Base-by-base conservation (phyloP, 495 filamentous ascomycete genomes). In the Daldinia childiae region DNA sequence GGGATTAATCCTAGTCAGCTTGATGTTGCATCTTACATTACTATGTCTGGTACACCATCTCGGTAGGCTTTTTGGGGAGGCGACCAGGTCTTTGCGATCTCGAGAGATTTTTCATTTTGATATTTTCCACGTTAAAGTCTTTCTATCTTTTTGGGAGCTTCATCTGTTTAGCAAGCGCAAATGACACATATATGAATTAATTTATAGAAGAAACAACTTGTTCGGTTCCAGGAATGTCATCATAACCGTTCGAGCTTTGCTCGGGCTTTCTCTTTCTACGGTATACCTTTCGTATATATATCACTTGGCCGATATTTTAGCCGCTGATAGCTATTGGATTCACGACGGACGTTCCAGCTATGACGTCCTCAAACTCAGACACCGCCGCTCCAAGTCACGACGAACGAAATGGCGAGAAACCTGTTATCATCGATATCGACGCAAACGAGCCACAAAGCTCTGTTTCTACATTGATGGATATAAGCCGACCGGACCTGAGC, bases 401-500 rank as follows among this genome's bases (percentile, higher is more conserved):
- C 32, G 65, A 66, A 50, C 61, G 9, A 48, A 43, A 51, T 27
- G 26, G 14, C 29, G 66, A 74, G 38, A 60, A 71, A 29, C 24
- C 29, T 0, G n/a, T 26, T 5, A 29, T 34, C 14, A 54, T 54
- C 29, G 67, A 71, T 48, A 56, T 63, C 63, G 71, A 72, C 32
- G 71, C 74, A 30, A 57, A 55, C 38, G 69, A 65, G 19, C 71
- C 24, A 21, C 63, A 34, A 5, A 75, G 76, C 58, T 76, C 66
- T 3, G 54, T 66, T 43, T 65, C 74, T n/a, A 74, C 71, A 0
- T 71, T 68, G 11, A 70, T 74, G 68, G 74, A 77, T 63, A 41
- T 56, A 26, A 12, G 30, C 4, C 58, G 54, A 43, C 58, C 73
- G 54, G 69, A 75, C 7, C 54, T 29, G 6, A 56, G 32, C 12